Percentiles rank a stretch among this genome's conserved stretches.
phyloP scores from a whole-genome alignment of 768 basidiomycete species.

The Kockovaella imperatae region DNA sequence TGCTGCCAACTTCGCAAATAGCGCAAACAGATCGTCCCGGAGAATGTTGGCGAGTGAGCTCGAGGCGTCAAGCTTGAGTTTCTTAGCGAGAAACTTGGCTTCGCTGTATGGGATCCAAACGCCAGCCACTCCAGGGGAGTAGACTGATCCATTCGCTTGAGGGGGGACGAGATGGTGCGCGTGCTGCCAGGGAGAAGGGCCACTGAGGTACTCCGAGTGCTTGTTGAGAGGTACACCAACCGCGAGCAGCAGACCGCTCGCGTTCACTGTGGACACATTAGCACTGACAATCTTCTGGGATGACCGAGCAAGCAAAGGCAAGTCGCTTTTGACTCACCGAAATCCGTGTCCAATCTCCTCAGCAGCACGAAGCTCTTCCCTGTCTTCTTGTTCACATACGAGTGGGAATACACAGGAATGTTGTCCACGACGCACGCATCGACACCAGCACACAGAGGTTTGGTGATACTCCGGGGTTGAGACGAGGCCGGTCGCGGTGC shows the following conservation, averaged over 20 bases:
- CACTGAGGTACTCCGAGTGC: slow-evolving; percentile 18
- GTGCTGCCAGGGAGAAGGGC: slow-evolving; percentile 7
- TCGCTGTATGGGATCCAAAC: slow-evolving; percentile 20
- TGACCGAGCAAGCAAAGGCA: not conserved
- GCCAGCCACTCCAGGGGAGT: slow-evolving; percentile 20
- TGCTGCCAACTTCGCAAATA: slow-evolving; percentile 15
- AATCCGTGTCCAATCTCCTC: slow-evolving; percentile 33
- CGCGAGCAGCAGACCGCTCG: slow-evolving; percentile 24
- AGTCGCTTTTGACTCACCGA: slow-evolving; percentile 26
- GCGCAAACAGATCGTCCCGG: slow-evolving; percentile 21
- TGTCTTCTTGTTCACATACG: slow-evolving; percentile 7
- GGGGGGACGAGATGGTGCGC: slow-evolving; percentile 14
- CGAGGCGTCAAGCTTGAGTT: slow-evolving; percentile 6
- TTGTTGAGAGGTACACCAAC: slow-evolving; percentile 17
- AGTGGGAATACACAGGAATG: slow-evolving; percentile 30
- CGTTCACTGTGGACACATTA: slow-evolving; percentile 22
- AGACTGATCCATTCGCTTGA: not conserved
- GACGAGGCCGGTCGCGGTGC: no score
- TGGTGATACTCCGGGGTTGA: slow-evolving; percentile 5
- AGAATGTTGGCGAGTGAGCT: slow-evolving; percentile 13
- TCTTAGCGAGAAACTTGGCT: slow-evolving; percentile 18
- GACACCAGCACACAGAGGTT: slow-evolving; percentile 22
- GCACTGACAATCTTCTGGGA: not conserved
- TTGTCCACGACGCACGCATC: slow-evolving; percentile 32
- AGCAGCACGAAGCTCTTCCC: slow-evolving; percentile 11